Evolutionary conservation across 2,329 filamentous ascomycete genomes (phyloP).

Genomic region (Akanthomyces lecanii): DNA sequence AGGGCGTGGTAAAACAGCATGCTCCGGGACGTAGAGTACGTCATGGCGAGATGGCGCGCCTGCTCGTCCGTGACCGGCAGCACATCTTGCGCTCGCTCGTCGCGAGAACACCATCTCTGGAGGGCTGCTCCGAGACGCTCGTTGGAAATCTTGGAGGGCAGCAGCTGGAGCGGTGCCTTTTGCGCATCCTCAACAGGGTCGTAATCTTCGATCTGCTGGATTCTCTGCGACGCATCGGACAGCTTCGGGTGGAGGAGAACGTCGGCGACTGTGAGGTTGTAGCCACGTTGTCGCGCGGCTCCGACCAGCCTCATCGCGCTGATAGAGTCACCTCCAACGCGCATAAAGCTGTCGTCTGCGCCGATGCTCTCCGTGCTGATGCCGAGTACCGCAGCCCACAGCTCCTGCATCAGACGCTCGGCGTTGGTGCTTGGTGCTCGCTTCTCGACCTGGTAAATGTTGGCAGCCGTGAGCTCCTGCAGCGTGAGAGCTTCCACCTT

Average conservation of each 20-base stretch:
- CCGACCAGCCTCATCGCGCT: conserved; percentile 34
- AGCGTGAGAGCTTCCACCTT: neutral
- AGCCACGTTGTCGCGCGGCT: conserved; percentile 25
- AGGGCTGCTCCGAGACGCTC: conserved; percentile 34
- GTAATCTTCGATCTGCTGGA: conserved; percentile 31
- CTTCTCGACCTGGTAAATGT: neutral
- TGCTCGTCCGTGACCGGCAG: conserved; percentile 3
- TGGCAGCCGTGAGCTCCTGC: neutral
- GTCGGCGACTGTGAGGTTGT: conserved; percentile 24
- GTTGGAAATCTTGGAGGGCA: conserved; percentile 20
- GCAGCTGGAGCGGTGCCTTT: neutral
- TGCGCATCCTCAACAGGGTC: conserved; percentile 6
- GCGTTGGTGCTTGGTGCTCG: neutral
- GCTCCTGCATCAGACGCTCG: neutral
- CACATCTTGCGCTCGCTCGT: conserved; percentile 36
- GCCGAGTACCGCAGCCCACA: conserved; percentile 36
- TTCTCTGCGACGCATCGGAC: conserved; percentile 40
- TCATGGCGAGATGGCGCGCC: conserved; percentile 2
- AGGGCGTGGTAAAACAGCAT: conserved; percentile 2
- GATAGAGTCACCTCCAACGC: conserved; percentile 37
- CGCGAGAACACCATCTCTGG: conserved; percentile 47
- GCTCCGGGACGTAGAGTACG: conserved; percentile 6
- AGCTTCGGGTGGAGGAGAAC: conserved; percentile 26
- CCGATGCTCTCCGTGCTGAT: conserved; percentile 27
- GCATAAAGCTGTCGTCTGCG: conserved; percentile 29